Evolutionary conservation across 345 rosid genomes (phyloP).

Genomic region (Arabis alpina): DNA sequence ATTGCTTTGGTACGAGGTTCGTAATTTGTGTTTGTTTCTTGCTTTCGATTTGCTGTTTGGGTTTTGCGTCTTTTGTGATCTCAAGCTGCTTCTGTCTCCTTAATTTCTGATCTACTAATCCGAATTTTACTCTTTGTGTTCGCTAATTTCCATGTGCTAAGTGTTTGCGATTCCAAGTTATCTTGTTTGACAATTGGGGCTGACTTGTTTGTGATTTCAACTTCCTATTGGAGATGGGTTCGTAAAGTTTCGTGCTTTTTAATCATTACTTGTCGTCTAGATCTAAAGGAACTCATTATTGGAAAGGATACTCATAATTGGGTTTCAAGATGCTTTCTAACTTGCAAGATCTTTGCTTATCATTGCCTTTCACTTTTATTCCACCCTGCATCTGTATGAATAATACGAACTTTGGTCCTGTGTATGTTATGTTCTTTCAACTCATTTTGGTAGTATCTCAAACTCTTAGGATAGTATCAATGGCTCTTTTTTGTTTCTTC

Average conservation of each 20-base stretch:
- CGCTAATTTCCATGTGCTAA: neutral
- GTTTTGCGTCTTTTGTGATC: constrained; percentile 18
- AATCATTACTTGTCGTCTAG: neutral
- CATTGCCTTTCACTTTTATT: neutral
- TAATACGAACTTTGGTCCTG: no score
- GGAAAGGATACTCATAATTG: neutral
- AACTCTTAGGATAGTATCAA: neutral
- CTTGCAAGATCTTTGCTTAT: constrained; percentile 19
- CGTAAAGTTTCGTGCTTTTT: constrained; percentile 1
- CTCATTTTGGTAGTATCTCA: constrained; percentile 7
- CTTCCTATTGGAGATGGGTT: neutral
- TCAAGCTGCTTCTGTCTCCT: neutral
- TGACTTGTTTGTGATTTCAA: neutral
- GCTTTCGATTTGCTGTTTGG: constrained; percentile 32
- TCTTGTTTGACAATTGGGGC: neutral
- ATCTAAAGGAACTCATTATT: constrained; percentile 24
- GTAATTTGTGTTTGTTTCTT: neutral
- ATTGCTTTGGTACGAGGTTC: constrained; percentile 28
- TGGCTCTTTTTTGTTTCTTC: neutral
- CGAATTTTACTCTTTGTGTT: constrained; percentile 1
- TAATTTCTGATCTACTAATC: constrained; percentile 8
- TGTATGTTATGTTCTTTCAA: neutral
- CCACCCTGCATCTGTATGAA: no score
- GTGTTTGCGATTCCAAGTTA: neutral
- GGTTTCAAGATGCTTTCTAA: no score